A percentile compares a stretch with the other conserved stretches of the same genome.
Evolutionary conservation across 169 alveolate species (phyloP).

Genomic region (Theileria luwenshuni): DNA sequence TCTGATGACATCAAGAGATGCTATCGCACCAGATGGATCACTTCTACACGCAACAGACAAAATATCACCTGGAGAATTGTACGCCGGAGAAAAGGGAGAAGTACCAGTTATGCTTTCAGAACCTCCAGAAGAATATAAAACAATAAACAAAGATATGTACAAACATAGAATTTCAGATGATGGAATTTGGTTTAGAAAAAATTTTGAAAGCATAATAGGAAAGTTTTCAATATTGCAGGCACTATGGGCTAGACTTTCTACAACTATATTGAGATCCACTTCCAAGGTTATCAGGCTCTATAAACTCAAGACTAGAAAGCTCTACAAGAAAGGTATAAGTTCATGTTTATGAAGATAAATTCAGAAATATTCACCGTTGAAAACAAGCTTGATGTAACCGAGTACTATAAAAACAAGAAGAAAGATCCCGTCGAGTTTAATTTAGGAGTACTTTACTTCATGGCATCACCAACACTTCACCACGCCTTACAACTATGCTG

Average conservation of each 20-base stretch:
- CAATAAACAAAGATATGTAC: constrained; percentile 27
- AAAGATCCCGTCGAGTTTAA: constrained; percentile 52
- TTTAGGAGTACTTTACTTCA: constrained; percentile 52
- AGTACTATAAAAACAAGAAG: background rate
- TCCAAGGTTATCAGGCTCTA: constrained; percentile 54
- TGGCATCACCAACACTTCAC: constrained; percentile 67
- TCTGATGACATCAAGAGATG: constrained; percentile 32
- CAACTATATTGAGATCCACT: constrained; percentile 60
- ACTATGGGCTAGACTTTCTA: constrained; percentile 66
- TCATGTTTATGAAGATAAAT: background rate
- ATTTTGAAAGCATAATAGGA: constrained; percentile 46
- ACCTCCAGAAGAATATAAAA: constrained; percentile 43
- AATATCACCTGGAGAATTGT: constrained; percentile 51
- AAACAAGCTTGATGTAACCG: constrained; percentile 11
- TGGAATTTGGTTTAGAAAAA: constrained; percentile 63
- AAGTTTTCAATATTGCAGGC: constrained; percentile 49
- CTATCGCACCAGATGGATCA: constrained; percentile 45
- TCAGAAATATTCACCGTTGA: constrained; percentile 50
- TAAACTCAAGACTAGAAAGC: constrained; percentile 45
- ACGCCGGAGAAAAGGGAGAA: constrained; percentile 62
- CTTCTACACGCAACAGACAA: constrained; percentile 41
- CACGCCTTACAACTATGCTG: constrained; percentile 60
- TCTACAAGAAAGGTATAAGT: constrained; percentile 27
- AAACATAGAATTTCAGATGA: constrained; percentile 38
- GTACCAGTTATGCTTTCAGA: constrained; percentile 15